phyloP scores from a whole-genome alignment of 78 protist species.

The Polysphondylium violaceum region DNA sequence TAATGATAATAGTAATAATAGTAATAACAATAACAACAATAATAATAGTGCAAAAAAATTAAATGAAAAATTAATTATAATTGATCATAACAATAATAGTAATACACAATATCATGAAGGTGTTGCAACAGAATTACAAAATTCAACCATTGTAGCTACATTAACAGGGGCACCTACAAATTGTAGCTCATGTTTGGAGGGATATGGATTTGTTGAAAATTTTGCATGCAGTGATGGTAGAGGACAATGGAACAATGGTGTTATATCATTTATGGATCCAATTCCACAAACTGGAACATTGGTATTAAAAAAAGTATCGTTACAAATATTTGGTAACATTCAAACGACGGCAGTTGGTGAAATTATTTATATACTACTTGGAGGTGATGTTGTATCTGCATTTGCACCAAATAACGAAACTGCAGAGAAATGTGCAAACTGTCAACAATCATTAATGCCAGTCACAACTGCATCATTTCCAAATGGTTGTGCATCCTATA shows the following conservation, averaged over 20 bases:
- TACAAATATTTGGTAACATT: not conserved
- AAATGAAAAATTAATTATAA: not conserved
- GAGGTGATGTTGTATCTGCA: not conserved
- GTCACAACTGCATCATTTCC: not conserved
- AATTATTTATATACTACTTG: not conserved
- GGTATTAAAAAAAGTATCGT: not conserved
- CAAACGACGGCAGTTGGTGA: not conserved
- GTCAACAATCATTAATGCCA: not conserved
- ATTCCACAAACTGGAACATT: not conserved
- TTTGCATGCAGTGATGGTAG: not conserved
- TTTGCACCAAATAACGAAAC: not conserved
- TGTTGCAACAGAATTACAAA: not conserved
- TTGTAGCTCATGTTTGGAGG: not conserved
- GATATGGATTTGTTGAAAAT: not conserved
- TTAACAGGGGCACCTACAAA: not conserved
- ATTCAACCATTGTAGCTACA: not conserved
- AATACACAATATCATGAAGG: not conserved
- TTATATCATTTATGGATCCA: not conserved
- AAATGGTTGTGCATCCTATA: not conserved
- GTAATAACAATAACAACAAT: not conserved
- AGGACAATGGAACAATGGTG: not conserved
- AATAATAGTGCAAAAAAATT: not conserved
- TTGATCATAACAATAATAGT: not conserved
- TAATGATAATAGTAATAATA: not conserved
- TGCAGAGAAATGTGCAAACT: not conserved